These are phyloP conservation scores for Bombardia bombarda DNA, from an alignment of 495 filamentous ascomycete species.

Conservation along the genomic window DNA sequence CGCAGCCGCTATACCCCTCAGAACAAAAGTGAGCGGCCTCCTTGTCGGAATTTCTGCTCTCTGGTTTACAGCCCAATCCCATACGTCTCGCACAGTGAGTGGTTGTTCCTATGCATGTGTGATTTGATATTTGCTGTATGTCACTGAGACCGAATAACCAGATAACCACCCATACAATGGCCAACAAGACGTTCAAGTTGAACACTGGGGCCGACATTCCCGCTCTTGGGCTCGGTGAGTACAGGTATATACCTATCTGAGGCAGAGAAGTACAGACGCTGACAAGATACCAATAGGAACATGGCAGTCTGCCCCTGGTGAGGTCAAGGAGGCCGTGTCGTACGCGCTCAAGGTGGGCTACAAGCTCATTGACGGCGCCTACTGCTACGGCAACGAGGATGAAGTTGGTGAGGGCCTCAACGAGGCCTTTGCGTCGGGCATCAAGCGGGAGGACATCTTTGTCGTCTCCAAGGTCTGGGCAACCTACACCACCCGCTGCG, in stretches of 20 bases:
- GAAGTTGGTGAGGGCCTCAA: conserved; percentile 47
- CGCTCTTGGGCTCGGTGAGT: conserved; percentile 62
- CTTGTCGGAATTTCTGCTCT: too few relatives aligned
- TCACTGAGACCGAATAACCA: neutral
- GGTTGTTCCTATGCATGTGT: too few relatives aligned
- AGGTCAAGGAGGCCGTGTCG: conserved; percentile 45
- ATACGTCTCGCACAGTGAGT: too few relatives aligned
- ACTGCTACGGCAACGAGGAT: conserved; percentile 54
- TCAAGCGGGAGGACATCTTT: conserved; percentile 73
- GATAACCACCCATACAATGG: conserved; percentile 25
- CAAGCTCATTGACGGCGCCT: conserved; percentile 51
- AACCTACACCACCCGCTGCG: conserved; percentile 62
- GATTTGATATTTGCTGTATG: too few relatives aligned
- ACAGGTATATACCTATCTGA: conserved; percentile 1
- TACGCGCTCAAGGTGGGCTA: conserved; percentile 56
- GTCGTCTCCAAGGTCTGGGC: conserved; percentile 81
- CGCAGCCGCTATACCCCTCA: neutral
- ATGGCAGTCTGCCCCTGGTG: conserved; percentile 65
- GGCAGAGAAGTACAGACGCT: neutral
- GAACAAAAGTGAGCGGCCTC: neutral
- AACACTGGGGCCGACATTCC: conserved; percentile 74
- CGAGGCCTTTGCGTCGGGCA: conserved; percentile 57
- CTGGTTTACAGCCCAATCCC: too few relatives aligned
- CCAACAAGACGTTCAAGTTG: conserved; percentile 52
- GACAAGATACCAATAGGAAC: conserved; percentile 41